Base-by-base conservation (phyloP, 1,284 basidiomycete species). In the Hortiboletus rubellus region DNA sequence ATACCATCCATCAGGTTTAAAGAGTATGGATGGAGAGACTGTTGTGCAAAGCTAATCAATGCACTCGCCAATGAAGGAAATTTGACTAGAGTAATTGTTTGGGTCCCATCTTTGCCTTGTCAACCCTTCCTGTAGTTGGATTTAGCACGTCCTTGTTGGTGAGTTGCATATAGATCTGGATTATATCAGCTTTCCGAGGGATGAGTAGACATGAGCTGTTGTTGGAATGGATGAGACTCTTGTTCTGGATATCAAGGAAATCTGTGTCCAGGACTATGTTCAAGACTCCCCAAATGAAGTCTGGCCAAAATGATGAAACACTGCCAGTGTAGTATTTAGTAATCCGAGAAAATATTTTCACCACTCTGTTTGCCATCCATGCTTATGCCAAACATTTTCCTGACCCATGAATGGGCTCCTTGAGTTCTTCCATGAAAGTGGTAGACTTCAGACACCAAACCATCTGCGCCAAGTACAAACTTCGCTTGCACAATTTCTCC, bases 331-430 rank as follows among this genome's bases (percentile, higher is more conserved):
- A 46, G 45, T 50, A 18, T 12, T 30, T 30, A 11, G 11, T 5
- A 15, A 45, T 34, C 6, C 1, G 17, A 33, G 12, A 15, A 9
- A 38, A 48, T 11, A 7, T 44, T 54, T 67, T 50, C 43, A 80
- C 82, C 79, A 4, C 79, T 81, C 53, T 80, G 77, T 60, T 86
- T 84, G 37, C 84, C 84, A 33, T 84, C 80, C 79, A 85, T 81
- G 18, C 68, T 62, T 52, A 86, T 79, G 4, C 75, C 78, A 24
- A 85, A 72, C 3, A 69, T 62, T 51, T 81, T 79, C 37, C 84
- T 77, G 5, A 83, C 81, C 84, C 84, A 86, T 7, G 81, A 84
- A 65, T 85, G 83, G 2, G 84, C 84, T 10, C 79, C 79, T 79
- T 62, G n/a, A 61, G 50, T 30, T 33, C 1, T n/a, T 15, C 33